Evolutionary conservation across 768 basidiomycete genomes (phyloP).

Genomic region (Rhizopogon vulgaris): DNA sequence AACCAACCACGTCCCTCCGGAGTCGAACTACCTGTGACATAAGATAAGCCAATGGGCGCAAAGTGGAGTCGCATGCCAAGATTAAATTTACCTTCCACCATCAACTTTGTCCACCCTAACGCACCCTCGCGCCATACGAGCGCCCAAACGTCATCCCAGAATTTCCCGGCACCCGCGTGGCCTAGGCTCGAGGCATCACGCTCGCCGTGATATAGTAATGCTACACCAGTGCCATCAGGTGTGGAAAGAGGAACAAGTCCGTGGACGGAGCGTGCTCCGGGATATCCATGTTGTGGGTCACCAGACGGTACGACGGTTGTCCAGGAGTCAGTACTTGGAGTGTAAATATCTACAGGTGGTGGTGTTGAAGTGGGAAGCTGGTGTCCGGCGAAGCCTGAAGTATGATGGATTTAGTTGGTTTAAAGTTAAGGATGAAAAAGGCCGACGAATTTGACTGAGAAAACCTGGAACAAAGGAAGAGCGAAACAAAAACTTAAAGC

Average conservation of each 20-base stretch:
- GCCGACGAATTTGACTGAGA: background rate
- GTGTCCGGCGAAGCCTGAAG: slow-evolving; percentile 29
- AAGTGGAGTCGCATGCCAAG: background rate
- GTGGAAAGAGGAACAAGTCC: slow-evolving; percentile 24
- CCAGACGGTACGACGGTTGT: slow-evolving; percentile 14
- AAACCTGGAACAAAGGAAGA: background rate
- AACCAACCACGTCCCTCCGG: slow-evolving; percentile 42
- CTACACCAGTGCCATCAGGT: slow-evolving; percentile 9
- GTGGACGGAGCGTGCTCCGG: slow-evolving; percentile 29
- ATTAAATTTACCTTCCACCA: slow-evolving; percentile 1
- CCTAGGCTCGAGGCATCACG: slow-evolving; percentile 28
- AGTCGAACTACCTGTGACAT: background rate
- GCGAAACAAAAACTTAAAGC: background rate
- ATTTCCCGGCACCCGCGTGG: slow-evolving; percentile 34
- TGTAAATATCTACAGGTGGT: slow-evolving; percentile 30
- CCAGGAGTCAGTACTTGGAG: slow-evolving; percentile 19
- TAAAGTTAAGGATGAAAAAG: background rate
- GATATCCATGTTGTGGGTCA: slow-evolving; percentile 23
- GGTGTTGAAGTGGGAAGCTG: slow-evolving; percentile 25
- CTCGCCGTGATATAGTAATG: slow-evolving; percentile 33
- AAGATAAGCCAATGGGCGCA: background rate
- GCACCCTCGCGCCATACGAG: slow-evolving; percentile 14
- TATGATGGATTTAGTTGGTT: slow-evolving; percentile 7
- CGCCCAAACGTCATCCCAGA: slow-evolving; percentile 35
- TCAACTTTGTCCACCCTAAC: slow-evolving; percentile 25